Conservation (phyloP, 2,329 filamentous ascomycete genomes). For the Sporothrix schenckii region DNA sequence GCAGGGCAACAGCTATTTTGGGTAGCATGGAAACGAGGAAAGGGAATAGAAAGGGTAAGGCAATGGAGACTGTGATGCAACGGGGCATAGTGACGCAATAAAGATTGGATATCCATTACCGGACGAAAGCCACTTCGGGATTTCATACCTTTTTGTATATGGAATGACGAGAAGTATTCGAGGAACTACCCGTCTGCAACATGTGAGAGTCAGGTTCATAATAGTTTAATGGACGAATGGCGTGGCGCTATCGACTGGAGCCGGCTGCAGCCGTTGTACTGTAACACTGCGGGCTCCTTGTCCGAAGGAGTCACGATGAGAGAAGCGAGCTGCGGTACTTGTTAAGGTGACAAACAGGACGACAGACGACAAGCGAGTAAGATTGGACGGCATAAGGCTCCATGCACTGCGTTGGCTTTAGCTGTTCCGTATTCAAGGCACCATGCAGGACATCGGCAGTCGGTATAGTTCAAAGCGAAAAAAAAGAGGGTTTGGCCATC, state of each 20-base stretch:
- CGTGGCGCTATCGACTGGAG: background rate
- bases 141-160: background rate
- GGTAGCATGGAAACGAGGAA: background rate
- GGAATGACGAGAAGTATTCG: background rate
- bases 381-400: background rate
- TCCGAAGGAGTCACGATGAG: background rate
- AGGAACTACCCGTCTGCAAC: background rate
- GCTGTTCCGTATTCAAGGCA: background rate
- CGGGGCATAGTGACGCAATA: background rate
- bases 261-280: background rate
- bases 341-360: too few relatives aligned
- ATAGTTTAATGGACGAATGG: too few relatives aligned
- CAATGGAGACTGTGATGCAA: background rate
- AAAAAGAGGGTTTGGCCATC: background rate
- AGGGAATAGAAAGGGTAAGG: background rate
- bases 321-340: background rate
- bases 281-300: background rate
- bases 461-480: conserved; percentile 4
- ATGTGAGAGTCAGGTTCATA: background rate
- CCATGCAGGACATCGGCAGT: conserved; percentile 8
- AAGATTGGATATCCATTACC: background rate
- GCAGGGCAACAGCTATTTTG: background rate
- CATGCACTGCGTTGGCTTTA: background rate
- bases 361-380: too few relatives aligned
- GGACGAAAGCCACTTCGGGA: background rate